These are phyloP conservation scores for Sphagnurus paluster DNA, from an alignment of 1,284 basidiomycete species.

Conservation along the genomic window DNA sequence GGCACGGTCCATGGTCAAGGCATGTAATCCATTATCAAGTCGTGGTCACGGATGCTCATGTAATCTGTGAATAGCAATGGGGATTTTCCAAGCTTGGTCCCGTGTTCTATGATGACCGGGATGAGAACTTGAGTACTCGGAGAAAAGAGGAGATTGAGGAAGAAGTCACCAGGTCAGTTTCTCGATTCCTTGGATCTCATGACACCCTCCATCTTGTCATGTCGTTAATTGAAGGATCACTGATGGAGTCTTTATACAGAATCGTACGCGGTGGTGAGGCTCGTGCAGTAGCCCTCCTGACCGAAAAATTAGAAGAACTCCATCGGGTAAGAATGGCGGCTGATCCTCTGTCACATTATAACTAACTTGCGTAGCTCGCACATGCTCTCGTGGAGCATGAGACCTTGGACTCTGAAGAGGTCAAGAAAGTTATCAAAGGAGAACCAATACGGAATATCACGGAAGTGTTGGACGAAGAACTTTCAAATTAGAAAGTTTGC, in stretches of 20 bases:
- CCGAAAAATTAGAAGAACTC: conserved; percentile 74
- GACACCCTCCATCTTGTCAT: neutral
- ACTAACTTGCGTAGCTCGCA: conserved; percentile 60
- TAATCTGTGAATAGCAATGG: conserved; percentile 51
- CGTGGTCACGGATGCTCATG: neutral
- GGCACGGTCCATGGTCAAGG: conserved; percentile 89
- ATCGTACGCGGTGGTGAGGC: conserved; percentile 75
- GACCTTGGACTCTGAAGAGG: conserved; percentile 87
- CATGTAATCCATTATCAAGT: conserved; percentile 34
- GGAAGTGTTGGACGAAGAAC: conserved; percentile 62
- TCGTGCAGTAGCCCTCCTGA: conserved; percentile 71
- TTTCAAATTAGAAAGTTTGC: conserved; percentile 35
- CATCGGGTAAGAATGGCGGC: conserved; percentile 60
- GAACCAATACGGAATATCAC: conserved; percentile 70
- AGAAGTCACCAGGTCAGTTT: conserved; percentile 75
- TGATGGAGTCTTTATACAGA: conserved; percentile 37
- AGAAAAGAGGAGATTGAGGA: conserved; percentile 83
- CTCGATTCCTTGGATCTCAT: conserved; percentile 6
- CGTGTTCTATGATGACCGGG: conserved; percentile 75
- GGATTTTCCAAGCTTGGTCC: conserved; percentile 90
- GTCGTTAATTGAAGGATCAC: conserved; percentile 2
- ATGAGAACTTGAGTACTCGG: conserved; percentile 67
- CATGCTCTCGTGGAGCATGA: conserved; percentile 90
- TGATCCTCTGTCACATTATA: neutral
- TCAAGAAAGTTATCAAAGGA: conserved; percentile 80